Percentiles rank a stretch among this genome's conserved stretches.
phyloP scores from a whole-genome alignment of 345 rosid species.

The Gossypium rotundifolium region DNA sequence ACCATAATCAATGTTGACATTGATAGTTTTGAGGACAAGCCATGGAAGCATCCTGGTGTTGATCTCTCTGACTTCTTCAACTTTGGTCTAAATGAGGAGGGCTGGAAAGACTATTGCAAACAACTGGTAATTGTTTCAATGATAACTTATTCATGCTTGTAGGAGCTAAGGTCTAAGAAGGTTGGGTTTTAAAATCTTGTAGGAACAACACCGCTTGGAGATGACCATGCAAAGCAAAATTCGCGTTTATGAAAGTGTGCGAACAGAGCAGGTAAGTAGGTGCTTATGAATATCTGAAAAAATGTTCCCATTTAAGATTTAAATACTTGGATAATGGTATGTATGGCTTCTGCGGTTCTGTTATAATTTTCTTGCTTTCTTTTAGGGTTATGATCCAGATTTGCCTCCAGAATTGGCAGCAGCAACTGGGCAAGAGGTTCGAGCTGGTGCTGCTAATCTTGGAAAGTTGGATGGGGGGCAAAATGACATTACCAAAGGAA shows the following conservation, averaged over 20 bases:
- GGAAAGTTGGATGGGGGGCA: conserved; percentile 56
- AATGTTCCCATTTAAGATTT: not conserved
- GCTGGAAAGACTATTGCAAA: conserved; percentile 98
- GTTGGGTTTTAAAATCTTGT: conserved; percentile 22
- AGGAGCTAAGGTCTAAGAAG: conserved; percentile 23
- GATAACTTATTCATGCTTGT: conserved; percentile 6
- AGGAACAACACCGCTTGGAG: conserved; percentile 91
- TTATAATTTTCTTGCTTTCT: conserved; percentile 11
- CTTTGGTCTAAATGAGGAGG: conserved; percentile 91
- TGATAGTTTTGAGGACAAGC: conserved; percentile 94
- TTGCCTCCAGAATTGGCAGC: conserved; percentile 98
- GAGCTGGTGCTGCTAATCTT: conserved; percentile 48
- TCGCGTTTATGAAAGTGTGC: conserved; percentile 94
- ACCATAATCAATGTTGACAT: conserved; percentile 90
- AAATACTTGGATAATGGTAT: not conserved
- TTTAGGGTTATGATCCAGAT: conserved; percentile 92
- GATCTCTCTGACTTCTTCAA: conserved; percentile 87
- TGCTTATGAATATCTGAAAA: conserved; percentile 8
- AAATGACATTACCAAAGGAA: conserved; percentile 50
- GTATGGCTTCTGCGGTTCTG: not conserved
- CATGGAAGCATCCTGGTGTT: conserved; percentile 86
- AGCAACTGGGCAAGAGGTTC: conserved; percentile 73
- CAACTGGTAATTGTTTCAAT: conserved; percentile 62
- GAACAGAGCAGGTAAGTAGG: conserved; percentile 74
- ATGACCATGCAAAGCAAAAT: conserved; percentile 97